phyloP scores from a whole-genome alignment of 352 stramenopile genomes.

The Phytophthora europaea region DNA sequence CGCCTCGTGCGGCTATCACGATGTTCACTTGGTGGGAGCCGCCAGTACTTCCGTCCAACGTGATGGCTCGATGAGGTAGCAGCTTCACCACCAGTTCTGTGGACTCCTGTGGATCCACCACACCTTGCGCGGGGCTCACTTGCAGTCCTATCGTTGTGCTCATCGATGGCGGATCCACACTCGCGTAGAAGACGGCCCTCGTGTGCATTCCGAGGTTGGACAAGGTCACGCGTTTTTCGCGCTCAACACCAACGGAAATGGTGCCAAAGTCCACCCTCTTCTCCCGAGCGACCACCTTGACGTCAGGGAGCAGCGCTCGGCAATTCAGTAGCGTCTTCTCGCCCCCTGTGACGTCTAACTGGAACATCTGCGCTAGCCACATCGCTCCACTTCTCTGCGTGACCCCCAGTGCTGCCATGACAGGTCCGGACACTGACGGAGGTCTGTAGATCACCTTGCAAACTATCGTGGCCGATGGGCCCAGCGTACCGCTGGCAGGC shows the following conservation, averaged over 20 bases:
- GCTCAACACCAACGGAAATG: slow-evolving; percentile 81
- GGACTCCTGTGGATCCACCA: slow-evolving; percentile 60
- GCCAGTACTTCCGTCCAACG: slow-evolving; percentile 56
- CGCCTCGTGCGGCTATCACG: slow-evolving; percentile 64
- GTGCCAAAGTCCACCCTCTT: slow-evolving; percentile 88
- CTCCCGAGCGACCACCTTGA: slow-evolving; percentile 66
- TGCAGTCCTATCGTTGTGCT: slow-evolving; percentile 50
- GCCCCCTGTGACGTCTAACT: slow-evolving; percentile 67
- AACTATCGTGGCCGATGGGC: slow-evolving; percentile 38
- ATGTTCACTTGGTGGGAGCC: slow-evolving; percentile 53
- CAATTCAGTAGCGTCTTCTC: slow-evolving; percentile 56
- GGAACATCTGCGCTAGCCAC: slow-evolving; percentile 58
- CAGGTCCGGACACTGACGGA: slow-evolving; percentile 20
- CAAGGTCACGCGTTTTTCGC: slow-evolving; percentile 63
- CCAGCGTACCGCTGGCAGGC: slow-evolving; percentile 51
- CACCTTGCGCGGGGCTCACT: slow-evolving; percentile 52
- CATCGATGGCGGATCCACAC: slow-evolving; percentile 58
- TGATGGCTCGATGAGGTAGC: slow-evolving; percentile 58
- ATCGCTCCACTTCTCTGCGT: slow-evolving; percentile 20
- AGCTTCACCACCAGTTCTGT: slow-evolving; percentile 67
- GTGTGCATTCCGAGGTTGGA: slow-evolving; percentile 42
- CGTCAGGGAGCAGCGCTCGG: slow-evolving; percentile 59
- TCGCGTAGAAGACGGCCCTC: slow-evolving; percentile 65
- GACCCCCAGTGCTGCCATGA: slow-evolving; percentile 18
- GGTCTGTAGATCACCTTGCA: slow-evolving; percentile 75